A percentile compares a stretch with the other conserved stretches of the same genome.
phyloP scores from a whole-genome alignment of 2,329 filamentous ascomycete species.

The Hymenoscyphus fraxineus region DNA sequence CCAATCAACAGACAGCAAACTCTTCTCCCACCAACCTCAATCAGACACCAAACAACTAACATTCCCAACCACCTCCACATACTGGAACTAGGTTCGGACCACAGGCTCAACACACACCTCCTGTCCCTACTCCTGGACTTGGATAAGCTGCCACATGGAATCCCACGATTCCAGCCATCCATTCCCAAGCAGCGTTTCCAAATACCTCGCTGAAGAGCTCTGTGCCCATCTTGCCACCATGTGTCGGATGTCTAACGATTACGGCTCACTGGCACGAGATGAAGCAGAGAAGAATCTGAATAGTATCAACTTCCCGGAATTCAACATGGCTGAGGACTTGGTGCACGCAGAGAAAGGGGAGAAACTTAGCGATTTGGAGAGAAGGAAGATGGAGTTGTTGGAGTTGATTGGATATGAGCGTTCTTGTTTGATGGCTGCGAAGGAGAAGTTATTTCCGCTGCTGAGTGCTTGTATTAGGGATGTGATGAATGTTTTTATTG shows the following conservation, averaged over 20 bases:
- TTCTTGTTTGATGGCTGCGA: background rate
- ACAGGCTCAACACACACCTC: slow-evolving; percentile 12
- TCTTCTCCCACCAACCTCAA: background rate
- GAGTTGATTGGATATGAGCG: slow-evolving; percentile 5
- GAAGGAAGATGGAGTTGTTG: background rate
- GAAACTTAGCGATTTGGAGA: background rate
- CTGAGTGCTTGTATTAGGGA: background rate
- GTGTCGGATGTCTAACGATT: slow-evolving; percentile 9
- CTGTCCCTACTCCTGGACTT: slow-evolving; percentile 13
- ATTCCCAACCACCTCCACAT: too few species aligned
- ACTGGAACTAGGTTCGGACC: background rate
- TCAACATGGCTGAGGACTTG: background rate
- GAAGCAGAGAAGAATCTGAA: slow-evolving; percentile 4
- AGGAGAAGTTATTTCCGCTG: background rate
- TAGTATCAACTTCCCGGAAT: slow-evolving; percentile 3
- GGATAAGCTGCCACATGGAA: background rate
- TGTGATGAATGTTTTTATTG: background rate
- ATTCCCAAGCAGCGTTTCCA: background rate
- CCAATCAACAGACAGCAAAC: background rate
- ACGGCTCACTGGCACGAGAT: slow-evolving; percentile 6
- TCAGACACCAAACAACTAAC: too few species aligned
- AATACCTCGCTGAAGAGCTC: background rate
- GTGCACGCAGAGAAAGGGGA: background rate
- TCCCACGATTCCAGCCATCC: background rate
- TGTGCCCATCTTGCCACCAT: background rate